Conservation (phyloP, 1,284 basidiomycete species). For the Anthracocystis setariae region DNA sequence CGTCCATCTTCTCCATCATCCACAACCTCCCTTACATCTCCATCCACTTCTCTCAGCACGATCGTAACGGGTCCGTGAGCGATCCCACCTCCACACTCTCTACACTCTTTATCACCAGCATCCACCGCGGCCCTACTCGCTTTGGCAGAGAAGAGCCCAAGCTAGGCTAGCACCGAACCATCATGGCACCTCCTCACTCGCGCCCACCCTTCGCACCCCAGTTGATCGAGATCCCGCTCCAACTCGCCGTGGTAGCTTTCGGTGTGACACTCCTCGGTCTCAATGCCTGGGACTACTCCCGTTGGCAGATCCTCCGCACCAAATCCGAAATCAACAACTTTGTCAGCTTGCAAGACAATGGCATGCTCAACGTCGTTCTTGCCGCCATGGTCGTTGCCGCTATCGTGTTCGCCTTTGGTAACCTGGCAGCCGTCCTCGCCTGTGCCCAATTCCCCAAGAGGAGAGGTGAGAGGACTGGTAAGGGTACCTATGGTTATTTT, state of each 20-base stretch:
- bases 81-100: neutral
- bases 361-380: conserved; percentile 48
- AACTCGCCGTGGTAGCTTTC: conserved; percentile 50
- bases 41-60: too few relatives aligned
- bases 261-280: conserved; percentile 52
- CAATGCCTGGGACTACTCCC: conserved; percentile 41
- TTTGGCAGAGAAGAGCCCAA: neutral
- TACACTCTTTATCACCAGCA: neutral
- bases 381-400: conserved; percentile 45
- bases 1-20: too few relatives aligned
- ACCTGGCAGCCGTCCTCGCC: conserved; percentile 43
- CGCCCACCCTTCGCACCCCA: conserved; percentile 42
- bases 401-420: conserved; percentile 45
- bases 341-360: conserved; percentile 45
- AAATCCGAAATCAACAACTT: conserved; percentile 37
- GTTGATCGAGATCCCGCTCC: conserved; percentile 54
- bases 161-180: neutral
- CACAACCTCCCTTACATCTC: too few relatives aligned
- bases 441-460: conserved; percentile 54
- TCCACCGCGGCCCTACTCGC: neutral
- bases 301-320: conserved; percentile 29
- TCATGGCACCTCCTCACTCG: conserved; percentile 42
- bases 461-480: conserved; percentile 53
- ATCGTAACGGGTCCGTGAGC: too few relatives aligned
- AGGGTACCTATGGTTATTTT: conserved; percentile 53